A percentile compares a stretch with the other conserved stretches of the same genome.
These are phyloP conservation scores for Candida tunisiensis DNA, from an alignment of 1,139 yeast genomes.

Conservation along the genomic window DNA sequence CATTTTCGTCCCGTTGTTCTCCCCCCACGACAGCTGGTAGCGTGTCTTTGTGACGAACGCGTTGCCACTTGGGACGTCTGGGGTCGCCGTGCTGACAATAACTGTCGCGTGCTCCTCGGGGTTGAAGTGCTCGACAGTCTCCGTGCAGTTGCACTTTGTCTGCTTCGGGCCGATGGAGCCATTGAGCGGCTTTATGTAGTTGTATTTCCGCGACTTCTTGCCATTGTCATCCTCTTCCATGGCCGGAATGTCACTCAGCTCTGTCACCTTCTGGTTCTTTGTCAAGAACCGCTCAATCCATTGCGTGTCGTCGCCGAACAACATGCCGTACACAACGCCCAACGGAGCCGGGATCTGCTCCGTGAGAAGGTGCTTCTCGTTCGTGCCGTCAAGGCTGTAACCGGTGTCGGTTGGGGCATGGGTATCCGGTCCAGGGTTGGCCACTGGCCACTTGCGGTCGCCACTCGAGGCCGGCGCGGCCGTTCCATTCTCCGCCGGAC, in stretches of 20 bases:
- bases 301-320: slow-evolving; percentile 60
- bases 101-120: slow-evolving; percentile 39
- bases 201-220: slow-evolving; percentile 37
- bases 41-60: slow-evolving; percentile 62
- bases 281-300: slow-evolving; percentile 36
- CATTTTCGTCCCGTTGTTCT: slow-evolving; percentile 46
- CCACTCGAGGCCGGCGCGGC: no score
- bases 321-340: slow-evolving; percentile 52
- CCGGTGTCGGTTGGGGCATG: slow-evolving; percentile 48
- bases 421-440: slow-evolving; percentile 33
- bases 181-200: slow-evolving; percentile 62
- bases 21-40: slow-evolving; percentile 57
- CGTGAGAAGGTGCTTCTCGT: slow-evolving; percentile 44
- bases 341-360: slow-evolving; percentile 58
- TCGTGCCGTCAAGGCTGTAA: slow-evolving; percentile 26
- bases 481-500: slow-evolving; percentile 7
- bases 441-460: slow-evolving; percentile 15
- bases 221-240: slow-evolving; percentile 22
- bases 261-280: slow-evolving; percentile 55
- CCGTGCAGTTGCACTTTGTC: slow-evolving; percentile 68
- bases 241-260: slow-evolving; percentile 41
- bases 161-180: slow-evolving; percentile 92
- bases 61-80: slow-evolving; percentile 92
- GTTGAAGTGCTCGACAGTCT: slow-evolving; percentile 48
- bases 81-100: slow-evolving; percentile 57